Evolutionary conservation across 495 filamentous ascomycete species (phyloP).

Genomic region (Jackrogersella multiformis): DNA sequence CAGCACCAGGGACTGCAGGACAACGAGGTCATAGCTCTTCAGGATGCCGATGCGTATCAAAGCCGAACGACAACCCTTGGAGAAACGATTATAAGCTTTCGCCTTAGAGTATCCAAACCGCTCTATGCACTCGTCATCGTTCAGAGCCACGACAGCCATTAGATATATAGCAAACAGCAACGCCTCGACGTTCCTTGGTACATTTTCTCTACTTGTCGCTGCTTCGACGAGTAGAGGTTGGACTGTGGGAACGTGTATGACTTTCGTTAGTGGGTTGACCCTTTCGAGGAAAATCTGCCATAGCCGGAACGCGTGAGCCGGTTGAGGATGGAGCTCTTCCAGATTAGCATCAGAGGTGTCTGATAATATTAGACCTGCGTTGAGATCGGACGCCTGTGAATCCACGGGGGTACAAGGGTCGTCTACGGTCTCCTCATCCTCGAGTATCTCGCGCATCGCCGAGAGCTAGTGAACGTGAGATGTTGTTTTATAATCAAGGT

Average conservation of each 20-base stretch:
- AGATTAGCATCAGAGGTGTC: conserved; percentile 43
- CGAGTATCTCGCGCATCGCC: conserved; percentile 59
- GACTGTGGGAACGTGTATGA: conserved; percentile 73
- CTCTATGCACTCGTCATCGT: conserved; percentile 58
- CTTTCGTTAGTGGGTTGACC: conserved; percentile 73
- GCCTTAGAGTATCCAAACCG: conserved; percentile 58
- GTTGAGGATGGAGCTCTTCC: conserved; percentile 65
- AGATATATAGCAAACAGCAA: conserved; percentile 64
- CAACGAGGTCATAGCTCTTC: conserved; percentile 60
- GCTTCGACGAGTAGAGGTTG: conserved; percentile 62
- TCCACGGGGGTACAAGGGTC: conserved; percentile 44
- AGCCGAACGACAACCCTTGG: conserved; percentile 55
- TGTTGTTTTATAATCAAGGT: conserved; percentile 17
- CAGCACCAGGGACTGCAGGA: conserved; percentile 63
- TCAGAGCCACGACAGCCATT: conserved; percentile 57
- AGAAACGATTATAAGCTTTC: conserved; percentile 52
- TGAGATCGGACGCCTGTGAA: conserved; percentile 49
- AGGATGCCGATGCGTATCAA: conserved; percentile 61
- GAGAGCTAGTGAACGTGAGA: conserved; percentile 47
- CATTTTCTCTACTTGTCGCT: conserved; percentile 44
- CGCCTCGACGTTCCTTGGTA: conserved; percentile 61
- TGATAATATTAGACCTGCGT: conserved; percentile 50
- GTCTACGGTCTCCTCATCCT: conserved; percentile 49
- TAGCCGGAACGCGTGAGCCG: conserved; percentile 71
- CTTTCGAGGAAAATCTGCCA: conserved; percentile 76